Evolutionary conservation across 2,329 filamentous ascomycete genomes (phyloP), one percentile per base, ranked within the genome.

Genomic region (Stachybotrys elegans): DNA sequence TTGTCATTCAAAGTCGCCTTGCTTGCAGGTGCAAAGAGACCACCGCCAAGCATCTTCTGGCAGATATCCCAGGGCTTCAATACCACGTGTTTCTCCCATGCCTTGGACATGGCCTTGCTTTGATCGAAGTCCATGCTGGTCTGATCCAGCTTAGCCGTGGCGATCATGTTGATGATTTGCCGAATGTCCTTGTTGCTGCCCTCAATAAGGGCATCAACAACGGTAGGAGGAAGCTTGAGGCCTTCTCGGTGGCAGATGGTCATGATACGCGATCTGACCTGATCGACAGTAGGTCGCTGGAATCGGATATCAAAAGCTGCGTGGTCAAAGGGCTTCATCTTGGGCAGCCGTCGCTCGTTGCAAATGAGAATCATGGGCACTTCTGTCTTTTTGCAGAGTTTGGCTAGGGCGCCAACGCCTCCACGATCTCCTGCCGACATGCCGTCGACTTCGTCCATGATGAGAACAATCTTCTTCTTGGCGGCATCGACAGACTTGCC

Each of bases 401-500:
- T 89, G 45, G 93, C 92, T 45, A 98, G 75, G 22, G 93, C 93
- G 41, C 91, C 93, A 39, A 98, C 93, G 63, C 93, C 93, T 52
- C 93, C 93, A 48, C 93, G 84, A 61, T 98, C 93, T 60, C 93
- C 93, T 27, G 89, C 91, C 48, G 92, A 97, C 93, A 98, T 97
- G 42, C 93, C 93, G 57, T 98, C 93, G 5, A 98, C 93, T 67
- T 98, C 93, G 56, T 98, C 93, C 93, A 98, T 97, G 67, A 98
- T 89, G 40, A 98, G 71, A 6, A 96, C 88, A 25, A 97, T 82
- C 55, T 96, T 96, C 72, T 94, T 95, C 72, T 93, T 97, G 14
- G 75, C 75, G 5, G 72, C 68, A 36, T 96, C 86, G 4, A 95
- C 83, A 45, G 84, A 78, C 65, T 93, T 88, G 20, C 87, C 86